Evolutionary conservation across 768 basidiomycete genomes (phyloP), one percentile per base, ranked within the genome.

Genomic region (Pleurotus citrinopileatus): DNA sequence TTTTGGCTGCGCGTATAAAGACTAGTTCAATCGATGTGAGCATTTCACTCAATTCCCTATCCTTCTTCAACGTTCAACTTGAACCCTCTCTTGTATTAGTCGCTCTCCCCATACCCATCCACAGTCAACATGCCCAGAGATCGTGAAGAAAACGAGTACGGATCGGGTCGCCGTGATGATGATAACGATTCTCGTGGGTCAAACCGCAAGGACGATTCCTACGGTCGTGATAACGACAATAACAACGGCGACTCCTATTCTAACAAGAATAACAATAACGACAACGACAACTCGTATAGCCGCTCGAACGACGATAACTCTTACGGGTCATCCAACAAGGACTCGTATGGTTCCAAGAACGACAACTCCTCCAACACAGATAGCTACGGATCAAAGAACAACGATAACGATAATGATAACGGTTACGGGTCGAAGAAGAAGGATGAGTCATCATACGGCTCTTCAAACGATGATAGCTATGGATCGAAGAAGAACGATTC

Each of bases 351-450:
- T 3, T 19, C 13, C 19, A n/a, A 13, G 12, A 40, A 40, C 38
- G 29, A 50, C 2, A 55, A 61, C 42, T 60, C 57, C 38, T 61
- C 50, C 19, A 58, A 58, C 54, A 56, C 54, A 36, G 54, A 58
- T 42, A 53, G 47, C 26, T 27, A 32, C 34, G 20, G 32, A 10
- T 37, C 32, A 13, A 55, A 56, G 40, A 55, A 57, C 47, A 55
- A 25, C 44, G 56, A 54, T 36, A 51, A 48, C 47, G 56, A 32
- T 51, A 56, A 59, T 54, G 59, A 58, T 50, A 58, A 69, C 55
- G 58, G 52, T 7, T 67, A 70, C 38, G 63, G 65, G 10, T 66
- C 63, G 22, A 64, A 62, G 7, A 59, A 65, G 57, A 62, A 66
- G 42, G 47, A 62, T 55, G n/a, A 34, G 10, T 9, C 9, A 9